phyloP scores from a whole-genome alignment of 1,284 basidiomycete species.

The Chondrostereum purpureum region DNA sequence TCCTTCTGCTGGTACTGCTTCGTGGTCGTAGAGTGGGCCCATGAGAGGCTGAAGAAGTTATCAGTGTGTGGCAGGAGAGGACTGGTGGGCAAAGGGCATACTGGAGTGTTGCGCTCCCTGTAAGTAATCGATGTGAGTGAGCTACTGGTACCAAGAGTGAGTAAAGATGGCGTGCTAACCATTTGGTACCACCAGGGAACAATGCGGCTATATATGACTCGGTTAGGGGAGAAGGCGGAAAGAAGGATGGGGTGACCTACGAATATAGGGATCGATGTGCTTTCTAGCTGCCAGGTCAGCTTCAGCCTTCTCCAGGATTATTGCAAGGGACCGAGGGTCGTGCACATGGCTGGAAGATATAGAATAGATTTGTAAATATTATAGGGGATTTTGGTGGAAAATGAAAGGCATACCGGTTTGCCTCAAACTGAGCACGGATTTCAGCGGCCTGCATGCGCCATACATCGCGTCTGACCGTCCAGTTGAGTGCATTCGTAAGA shows the following conservation, averaged over 20 bases:
- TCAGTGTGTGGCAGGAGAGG: conserved; percentile 4
- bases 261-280: conserved; percentile 90
- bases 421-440: conserved; percentile 89
- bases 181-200: conserved; percentile 84
- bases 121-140: conserved; percentile 14
- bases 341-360: conserved; percentile 63
- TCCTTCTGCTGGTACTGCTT: conserved; percentile 5
- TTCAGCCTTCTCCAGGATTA: conserved; percentile 81
- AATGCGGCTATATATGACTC: conserved; percentile 47
- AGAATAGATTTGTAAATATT: conserved; percentile 6
- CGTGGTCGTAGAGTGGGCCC: conserved; percentile 50
- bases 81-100: conserved; percentile 28
- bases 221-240: conserved; percentile 5
- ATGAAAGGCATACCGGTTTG: conserved; percentile 71
- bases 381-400: neutral
- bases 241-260: conserved; percentile 39
- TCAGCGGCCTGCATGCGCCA: conserved; percentile 81
- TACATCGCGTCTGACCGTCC: conserved; percentile 79
- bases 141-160: neutral
- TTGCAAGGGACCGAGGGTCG: conserved; percentile 80
- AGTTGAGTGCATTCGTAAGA: conserved; percentile 83
- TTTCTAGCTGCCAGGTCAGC: conserved; percentile 56
- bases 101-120: conserved; percentile 73
- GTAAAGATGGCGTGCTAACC: conserved; percentile 43
- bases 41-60: conserved; percentile 36